Percentiles rank a stretch among this genome's conserved stretches.
These are phyloP conservation scores for Dactylorhiza incarnata DNA, from an alignment of 106 monocot species.

Conservation along the genomic window DNA sequence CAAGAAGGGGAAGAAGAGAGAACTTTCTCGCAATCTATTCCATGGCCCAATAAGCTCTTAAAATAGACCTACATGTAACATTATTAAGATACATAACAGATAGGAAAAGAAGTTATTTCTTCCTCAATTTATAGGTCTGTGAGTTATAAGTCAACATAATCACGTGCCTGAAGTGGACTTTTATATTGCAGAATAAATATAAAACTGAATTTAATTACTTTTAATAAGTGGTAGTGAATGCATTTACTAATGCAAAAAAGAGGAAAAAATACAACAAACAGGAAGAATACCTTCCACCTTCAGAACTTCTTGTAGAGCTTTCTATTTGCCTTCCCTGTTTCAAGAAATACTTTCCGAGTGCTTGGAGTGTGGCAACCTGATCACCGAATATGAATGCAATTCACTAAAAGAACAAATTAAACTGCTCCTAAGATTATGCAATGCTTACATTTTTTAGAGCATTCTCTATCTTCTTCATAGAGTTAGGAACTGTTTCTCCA, in stretches of 20 bases:
- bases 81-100: too few species aligned
- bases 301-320: conserved; percentile 34
- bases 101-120: too few species aligned
- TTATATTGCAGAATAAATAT: background rate
- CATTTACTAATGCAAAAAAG: background rate
- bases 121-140: too few species aligned
- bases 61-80: too few species aligned
- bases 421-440: conserved; percentile 1
- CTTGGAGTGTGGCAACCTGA: conserved; percentile 73
- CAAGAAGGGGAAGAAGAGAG: too few species aligned
- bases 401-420: conserved; percentile 1
- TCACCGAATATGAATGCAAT: background rate
- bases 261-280: conserved; percentile 6
- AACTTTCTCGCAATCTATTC: too few species aligned
- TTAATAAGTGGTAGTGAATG: background rate
- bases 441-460: conserved; percentile 68
- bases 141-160: too few species aligned
- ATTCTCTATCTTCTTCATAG: conserved; percentile 58
- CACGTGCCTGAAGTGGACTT: too few species aligned
- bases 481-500: conserved; percentile 42
- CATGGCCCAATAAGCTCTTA: too few species aligned
- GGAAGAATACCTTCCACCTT: conserved; percentile 54
- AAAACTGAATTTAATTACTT: background rate
- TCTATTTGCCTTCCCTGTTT: conserved; percentile 53
- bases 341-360: conserved; percentile 63